These are phyloP conservation scores for Globisporangium apiculatum DNA, from an alignment of 352 stramenopile genomes.

Conservation along the genomic window DNA sequence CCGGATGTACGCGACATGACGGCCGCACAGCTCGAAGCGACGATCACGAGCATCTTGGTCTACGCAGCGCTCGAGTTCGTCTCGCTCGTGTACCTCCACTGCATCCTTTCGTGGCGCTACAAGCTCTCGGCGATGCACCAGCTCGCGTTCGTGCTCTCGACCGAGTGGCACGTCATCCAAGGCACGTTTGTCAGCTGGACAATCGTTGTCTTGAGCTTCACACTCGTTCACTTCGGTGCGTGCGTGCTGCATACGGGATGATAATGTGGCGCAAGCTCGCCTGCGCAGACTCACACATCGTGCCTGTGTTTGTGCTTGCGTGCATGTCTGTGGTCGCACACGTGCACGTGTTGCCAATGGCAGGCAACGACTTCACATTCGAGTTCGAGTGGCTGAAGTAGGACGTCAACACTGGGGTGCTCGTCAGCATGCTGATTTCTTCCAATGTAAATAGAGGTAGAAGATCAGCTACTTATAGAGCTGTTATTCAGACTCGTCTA, in stretches of 20 bases:
- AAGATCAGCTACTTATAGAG: no score
- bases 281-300: not conserved
- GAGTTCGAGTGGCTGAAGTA: not conserved
- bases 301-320: not conserved
- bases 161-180: not conserved
- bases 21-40: slow-evolving; percentile 7
- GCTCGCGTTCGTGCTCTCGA: slow-evolving; percentile 29
- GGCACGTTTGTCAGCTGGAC: not conserved
- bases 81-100: slow-evolving; percentile 11
- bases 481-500: no score
- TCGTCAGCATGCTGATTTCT: no score
- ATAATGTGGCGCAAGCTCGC: not conserved
- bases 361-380: slow-evolving; percentile 2
- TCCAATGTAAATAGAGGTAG: no score
- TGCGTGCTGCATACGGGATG: not conserved
- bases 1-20: slow-evolving; percentile 1
- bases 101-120: slow-evolving; percentile 15
- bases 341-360: not conserved
- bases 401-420: not conserved
- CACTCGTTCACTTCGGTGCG: slow-evolving; percentile 1
- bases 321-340: not conserved
- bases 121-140: slow-evolving; percentile 21
- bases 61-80: slow-evolving; percentile 19
- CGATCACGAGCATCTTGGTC: slow-evolving; percentile 7
- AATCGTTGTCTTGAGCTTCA: slow-evolving; percentile 1